Percentiles rank a stretch among this genome's conserved stretches.
Conservation (phyloP, 2,329 filamentous ascomycete genomes). For the Fusarium sp. region DNA sequence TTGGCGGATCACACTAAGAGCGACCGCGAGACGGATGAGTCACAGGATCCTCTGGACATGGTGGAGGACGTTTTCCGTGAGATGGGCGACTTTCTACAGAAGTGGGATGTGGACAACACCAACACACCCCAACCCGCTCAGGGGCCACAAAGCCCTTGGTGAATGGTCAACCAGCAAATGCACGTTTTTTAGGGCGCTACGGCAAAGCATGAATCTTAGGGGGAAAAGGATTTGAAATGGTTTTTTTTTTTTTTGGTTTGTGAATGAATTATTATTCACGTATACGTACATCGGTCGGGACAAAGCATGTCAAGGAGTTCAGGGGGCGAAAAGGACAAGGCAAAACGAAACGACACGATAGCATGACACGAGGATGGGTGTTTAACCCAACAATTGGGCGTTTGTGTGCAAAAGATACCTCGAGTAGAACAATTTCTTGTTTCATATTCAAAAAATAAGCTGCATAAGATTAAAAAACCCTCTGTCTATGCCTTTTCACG, state of each 20-base stretch:
- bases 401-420: slow-evolving; percentile 34
- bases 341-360: slow-evolving; percentile 22
- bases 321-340: not conserved
- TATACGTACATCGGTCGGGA: not conserved
- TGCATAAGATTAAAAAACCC: not conserved
- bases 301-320: slow-evolving; percentile 23
- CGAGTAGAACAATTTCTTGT: slow-evolving; percentile 1
- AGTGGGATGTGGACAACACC: slow-evolving; percentile 47
- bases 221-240: not conserved
- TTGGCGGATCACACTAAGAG: slow-evolving; percentile 16
- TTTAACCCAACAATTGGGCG: slow-evolving; percentile 20
- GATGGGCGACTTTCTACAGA: slow-evolving; percentile 48
- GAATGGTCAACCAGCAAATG: slow-evolving; percentile 2
- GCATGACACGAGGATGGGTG: not conserved
- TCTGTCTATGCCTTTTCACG: not conserved
- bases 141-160: slow-evolving; percentile 43
- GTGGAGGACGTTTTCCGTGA: slow-evolving; percentile 50
- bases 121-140: slow-evolving; percentile 27
- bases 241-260: not conserved
- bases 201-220: not conserved
- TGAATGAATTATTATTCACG: slow-evolving; percentile 7
- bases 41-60: slow-evolving; percentile 48
- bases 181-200: not conserved
- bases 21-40: slow-evolving; percentile 29
- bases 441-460: slow-evolving; percentile 13